phyloP scores from a whole-genome alignment of 2,329 filamentous ascomycete species.

The Penicillium sumatraense region DNA sequence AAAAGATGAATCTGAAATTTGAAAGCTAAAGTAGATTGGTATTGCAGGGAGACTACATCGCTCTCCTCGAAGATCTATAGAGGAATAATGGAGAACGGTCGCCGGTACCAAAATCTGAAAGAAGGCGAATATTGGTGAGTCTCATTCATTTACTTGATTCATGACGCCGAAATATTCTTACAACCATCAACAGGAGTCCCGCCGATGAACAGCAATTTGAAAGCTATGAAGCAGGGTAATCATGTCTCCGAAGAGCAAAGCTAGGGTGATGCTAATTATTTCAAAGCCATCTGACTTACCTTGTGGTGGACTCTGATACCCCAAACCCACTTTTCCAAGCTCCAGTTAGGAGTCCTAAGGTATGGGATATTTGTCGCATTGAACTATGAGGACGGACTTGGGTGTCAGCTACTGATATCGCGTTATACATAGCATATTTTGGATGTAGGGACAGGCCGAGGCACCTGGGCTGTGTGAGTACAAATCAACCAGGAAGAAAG shows the following conservation, averaged over 20 bases:
- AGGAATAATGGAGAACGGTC: slow-evolving; percentile 15
- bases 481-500: background rate
- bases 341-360: slow-evolving; percentile 5
- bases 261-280: background rate
- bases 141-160: background rate
- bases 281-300: slow-evolving; percentile 11
- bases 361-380: background rate
- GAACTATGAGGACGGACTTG: background rate
- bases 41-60: slow-evolving; percentile 17
- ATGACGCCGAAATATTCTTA: background rate
- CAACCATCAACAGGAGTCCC: background rate
- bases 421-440: slow-evolving; percentile 8
- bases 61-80: slow-evolving; percentile 7
- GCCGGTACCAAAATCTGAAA: slow-evolving; percentile 5
- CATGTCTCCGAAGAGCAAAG: background rate
- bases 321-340: slow-evolving; percentile 15
- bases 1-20: background rate
- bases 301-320: slow-evolving; percentile 7
- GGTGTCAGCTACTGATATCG: background rate
- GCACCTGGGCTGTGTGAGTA: slow-evolving; percentile 16
- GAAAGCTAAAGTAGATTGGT: background rate
- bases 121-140: slow-evolving; percentile 1
- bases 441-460: slow-evolving; percentile 16
- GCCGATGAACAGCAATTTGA: slow-evolving; percentile 18
- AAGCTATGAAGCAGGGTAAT: slow-evolving; percentile 12